These are phyloP conservation scores for Poa pratensis DNA, from an alignment of 176 grass and related monocot genomes.

Conservation along the genomic window DNA sequence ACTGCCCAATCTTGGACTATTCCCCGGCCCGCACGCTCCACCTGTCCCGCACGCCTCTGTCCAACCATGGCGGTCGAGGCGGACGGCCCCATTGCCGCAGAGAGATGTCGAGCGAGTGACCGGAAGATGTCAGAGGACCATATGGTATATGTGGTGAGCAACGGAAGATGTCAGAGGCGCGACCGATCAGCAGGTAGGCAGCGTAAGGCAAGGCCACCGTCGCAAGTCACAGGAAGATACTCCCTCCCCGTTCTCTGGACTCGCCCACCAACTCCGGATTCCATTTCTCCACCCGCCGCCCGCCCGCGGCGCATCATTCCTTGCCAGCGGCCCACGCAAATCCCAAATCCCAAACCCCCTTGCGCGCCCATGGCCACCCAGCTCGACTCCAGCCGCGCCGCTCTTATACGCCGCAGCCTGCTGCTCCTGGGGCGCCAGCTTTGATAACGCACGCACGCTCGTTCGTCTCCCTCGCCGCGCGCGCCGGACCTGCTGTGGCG, in stretches of 20 bases:
- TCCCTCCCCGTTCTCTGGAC: conserved; percentile 10
- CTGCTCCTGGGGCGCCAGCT: background rate
- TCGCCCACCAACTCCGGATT: conserved; percentile 46
- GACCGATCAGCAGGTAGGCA: background rate
- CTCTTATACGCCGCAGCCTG: conserved; percentile 52
- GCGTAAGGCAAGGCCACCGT: background rate
- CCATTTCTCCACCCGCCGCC: conserved; percentile 27
- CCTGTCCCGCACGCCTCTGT: background rate
- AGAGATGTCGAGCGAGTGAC: background rate
- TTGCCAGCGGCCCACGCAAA: conserved; percentile 66
- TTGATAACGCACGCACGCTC: conserved; percentile 2
- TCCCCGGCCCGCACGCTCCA: background rate
- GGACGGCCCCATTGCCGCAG: background rate
- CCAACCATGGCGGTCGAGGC: background rate
- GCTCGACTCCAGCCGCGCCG: conserved; percentile 41
- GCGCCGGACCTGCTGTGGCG: background rate
- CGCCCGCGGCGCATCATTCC: conserved; percentile 49
- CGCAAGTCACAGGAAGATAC: conserved; percentile 49
- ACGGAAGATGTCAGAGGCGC: background rate
- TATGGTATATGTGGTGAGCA: no score
- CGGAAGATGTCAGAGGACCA: background rate
- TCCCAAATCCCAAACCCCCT: conserved; percentile 65
- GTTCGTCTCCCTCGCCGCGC: conserved; percentile 17
- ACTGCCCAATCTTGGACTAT: conserved; percentile 43
- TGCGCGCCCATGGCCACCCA: conserved; percentile 52